Evolutionary conservation across 148 eudicot species (phyloP).

Genomic region (Heliosperma pusillum): DNA sequence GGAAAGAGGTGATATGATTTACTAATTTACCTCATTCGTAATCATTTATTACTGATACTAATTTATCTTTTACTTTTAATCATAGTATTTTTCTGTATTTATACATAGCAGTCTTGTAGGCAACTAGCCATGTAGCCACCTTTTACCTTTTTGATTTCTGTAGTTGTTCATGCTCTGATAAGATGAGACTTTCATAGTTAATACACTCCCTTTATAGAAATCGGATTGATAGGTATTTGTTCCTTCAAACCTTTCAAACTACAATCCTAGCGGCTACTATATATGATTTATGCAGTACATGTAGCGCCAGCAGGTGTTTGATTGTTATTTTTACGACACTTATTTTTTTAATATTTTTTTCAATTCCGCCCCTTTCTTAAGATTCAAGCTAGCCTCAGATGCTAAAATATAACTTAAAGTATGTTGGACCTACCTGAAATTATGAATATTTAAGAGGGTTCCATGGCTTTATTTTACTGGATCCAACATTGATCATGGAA

Average conservation of each 20-base stretch:
- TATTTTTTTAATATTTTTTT: neutral
- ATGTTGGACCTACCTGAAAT: neutral
- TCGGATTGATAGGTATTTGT: neutral
- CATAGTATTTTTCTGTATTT: neutral
- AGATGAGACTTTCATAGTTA: neutral
- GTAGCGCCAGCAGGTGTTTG: neutral
- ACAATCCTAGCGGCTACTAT: neutral
- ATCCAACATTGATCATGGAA: neutral
- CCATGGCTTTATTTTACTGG: conserved; percentile 3
- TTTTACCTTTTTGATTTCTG: too few species aligned
- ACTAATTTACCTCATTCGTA: conserved; percentile 27
- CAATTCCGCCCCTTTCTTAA: neutral
- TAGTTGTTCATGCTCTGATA: neutral
- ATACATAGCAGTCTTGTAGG: neutral
- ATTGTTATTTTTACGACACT: too few species aligned
- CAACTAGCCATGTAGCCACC: conserved; percentile 1
- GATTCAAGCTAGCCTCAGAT: neutral
- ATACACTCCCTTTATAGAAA: neutral
- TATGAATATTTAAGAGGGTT: neutral
- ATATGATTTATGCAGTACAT: neutral
- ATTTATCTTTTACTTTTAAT: conserved; percentile 12
- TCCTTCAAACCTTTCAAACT: neutral
- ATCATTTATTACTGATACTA: neutral
- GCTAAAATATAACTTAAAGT: neutral
- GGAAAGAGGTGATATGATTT: conserved; percentile 94